Evolutionary conservation across 2,329 filamentous ascomycete species (phyloP).

Genomic region (Trichothecium roseum): DNA sequence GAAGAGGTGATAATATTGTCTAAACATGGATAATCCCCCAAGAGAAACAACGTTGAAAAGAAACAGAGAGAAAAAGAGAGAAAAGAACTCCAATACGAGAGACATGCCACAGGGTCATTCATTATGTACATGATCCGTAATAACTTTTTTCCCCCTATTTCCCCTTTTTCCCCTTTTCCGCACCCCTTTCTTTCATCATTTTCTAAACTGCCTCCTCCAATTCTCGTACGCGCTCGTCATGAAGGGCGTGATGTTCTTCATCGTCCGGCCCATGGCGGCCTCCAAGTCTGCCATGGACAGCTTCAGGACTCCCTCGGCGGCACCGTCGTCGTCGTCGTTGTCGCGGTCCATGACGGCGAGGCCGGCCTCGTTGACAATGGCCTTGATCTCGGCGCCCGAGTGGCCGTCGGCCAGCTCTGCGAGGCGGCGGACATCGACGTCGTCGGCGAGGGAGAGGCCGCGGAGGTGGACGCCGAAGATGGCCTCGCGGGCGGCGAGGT

Average conservation of each 20-base stretch:
- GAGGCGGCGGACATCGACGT: slow-evolving; percentile 56
- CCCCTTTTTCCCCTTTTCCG: too few relatives aligned
- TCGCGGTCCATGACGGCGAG: slow-evolving; percentile 28
- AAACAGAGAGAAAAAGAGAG: too few relatives aligned
- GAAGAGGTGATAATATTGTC: too few relatives aligned
- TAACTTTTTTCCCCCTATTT: too few relatives aligned
- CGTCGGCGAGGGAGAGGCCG: slow-evolving; percentile 46
- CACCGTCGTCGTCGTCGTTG: slow-evolving; percentile 16
- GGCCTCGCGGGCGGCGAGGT: slow-evolving; percentile 59
- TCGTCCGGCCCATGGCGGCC: slow-evolving; percentile 32
- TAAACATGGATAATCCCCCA: too few relatives aligned
- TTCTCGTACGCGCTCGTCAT: slow-evolving; percentile 49
- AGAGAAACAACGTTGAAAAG: too few relatives aligned
- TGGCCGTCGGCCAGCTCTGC: slow-evolving; percentile 62
- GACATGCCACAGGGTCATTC: too few relatives aligned
- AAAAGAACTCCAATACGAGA: too few relatives aligned
- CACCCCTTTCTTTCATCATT: too few relatives aligned
- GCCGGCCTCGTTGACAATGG: slow-evolving; percentile 36
- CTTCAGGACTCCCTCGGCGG: slow-evolving; percentile 14
- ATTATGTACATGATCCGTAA: too few relatives aligned
- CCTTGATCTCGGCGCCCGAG: slow-evolving; percentile 72
- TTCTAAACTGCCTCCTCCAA: slow-evolving; percentile 29
- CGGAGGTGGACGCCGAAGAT: slow-evolving; percentile 62
- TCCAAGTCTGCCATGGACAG: slow-evolving; percentile 32
- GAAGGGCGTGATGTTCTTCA: slow-evolving; percentile 46